Conservation (phyloP, 345 rosid species). For the Dimocarpus longan region DNA sequence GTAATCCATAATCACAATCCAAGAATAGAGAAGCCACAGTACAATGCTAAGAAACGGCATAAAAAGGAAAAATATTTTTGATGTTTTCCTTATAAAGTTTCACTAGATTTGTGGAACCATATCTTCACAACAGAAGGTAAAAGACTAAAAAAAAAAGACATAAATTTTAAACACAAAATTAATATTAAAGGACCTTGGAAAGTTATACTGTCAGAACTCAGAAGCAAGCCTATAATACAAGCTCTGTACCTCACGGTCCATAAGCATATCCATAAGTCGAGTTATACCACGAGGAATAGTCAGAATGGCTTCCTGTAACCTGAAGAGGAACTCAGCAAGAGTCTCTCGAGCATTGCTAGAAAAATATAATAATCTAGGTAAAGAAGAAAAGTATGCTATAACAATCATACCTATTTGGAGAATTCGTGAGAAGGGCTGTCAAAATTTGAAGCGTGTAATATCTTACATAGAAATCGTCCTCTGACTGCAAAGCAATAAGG, state of each 20-base stretch:
- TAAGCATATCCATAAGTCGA: constrained; percentile 97
- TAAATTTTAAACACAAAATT: neutral
- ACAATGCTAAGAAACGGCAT: constrained; percentile 1
- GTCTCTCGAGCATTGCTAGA: constrained; percentile 27
- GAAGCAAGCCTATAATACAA: constrained; percentile 9
- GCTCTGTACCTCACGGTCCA: constrained; percentile 91
- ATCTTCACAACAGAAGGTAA: constrained; percentile 4
- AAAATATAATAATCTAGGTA: constrained; percentile 11
- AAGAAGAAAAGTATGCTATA: constrained; percentile 11
- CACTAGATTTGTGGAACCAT: neutral
- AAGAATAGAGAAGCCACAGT: neutral
- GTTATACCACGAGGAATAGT: constrained; percentile 98
- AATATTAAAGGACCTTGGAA: neutral
- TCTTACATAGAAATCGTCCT: constrained; percentile 95
- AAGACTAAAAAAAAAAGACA: neutral
- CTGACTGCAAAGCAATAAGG: constrained; percentile 57
- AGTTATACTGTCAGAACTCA: constrained; percentile 11
- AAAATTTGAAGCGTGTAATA: constrained; percentile 93
- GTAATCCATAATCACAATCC: constrained; percentile 26
- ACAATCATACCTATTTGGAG: constrained; percentile 76
- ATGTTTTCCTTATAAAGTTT: neutral
- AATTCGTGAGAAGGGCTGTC: constrained; percentile 92
- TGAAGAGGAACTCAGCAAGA: constrained; percentile 58
- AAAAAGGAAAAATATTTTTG: neutral
- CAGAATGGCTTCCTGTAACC: constrained; percentile 99